Evolutionary conservation across 2,329 filamentous ascomycete genomes (phyloP).

Genomic region (Coniochaeta prunicola): DNA sequence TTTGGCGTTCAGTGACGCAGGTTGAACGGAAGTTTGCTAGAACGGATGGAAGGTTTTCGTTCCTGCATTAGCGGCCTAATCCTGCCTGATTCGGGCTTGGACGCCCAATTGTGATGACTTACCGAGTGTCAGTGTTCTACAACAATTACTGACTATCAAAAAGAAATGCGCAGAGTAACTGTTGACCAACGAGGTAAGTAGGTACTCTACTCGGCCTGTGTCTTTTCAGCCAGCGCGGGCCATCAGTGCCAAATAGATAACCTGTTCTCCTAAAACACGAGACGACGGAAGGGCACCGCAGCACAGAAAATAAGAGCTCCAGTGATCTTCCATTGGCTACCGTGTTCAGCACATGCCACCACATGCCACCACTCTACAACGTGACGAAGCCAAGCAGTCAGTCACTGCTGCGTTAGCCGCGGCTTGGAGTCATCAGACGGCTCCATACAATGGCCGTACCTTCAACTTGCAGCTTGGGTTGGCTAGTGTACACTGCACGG

Average conservation of each 20-base stretch:
- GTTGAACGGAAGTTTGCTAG: background rate
- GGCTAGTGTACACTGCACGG: background rate
- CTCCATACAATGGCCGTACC: background rate
- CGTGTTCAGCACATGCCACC: background rate
- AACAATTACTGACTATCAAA: background rate
- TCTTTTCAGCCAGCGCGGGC: background rate
- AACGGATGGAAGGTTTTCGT: background rate
- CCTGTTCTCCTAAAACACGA: background rate
- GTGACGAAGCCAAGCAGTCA: background rate
- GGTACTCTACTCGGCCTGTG: too few relatives aligned
- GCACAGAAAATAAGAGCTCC: background rate
- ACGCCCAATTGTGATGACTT: background rate
- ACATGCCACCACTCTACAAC: background rate
- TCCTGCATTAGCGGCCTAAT: background rate
- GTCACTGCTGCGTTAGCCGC: background rate
- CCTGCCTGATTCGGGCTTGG: background rate
- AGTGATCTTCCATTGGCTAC: background rate
- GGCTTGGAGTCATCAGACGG: background rate
- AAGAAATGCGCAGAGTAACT: too few relatives aligned
- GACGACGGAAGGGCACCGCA: background rate
- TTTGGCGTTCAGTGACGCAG: background rate
- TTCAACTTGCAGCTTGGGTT: background rate
- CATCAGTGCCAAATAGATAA: background rate
- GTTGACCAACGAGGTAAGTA: too few relatives aligned
- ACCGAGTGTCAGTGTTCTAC: too few relatives aligned